Evolutionary conservation across 2,329 filamentous ascomycete genomes (phyloP), one percentile per base, ranked within the genome.

Genomic region (Tolypocladium ophioglossoides): DNA sequence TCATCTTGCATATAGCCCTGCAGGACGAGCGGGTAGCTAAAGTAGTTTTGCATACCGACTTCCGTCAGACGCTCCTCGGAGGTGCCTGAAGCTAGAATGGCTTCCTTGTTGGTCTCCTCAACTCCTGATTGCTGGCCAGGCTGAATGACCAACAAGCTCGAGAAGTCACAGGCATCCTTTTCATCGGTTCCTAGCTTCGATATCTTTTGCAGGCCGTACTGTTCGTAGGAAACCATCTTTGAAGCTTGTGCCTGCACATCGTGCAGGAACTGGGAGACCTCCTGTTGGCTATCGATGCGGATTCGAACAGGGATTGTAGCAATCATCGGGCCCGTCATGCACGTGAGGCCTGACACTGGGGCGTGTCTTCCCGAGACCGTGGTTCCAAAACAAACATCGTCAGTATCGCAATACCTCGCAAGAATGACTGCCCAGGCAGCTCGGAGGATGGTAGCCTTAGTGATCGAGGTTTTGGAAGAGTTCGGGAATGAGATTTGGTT

Each of bases 21-120:
- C 11, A 5, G 24, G 10, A 41, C 40, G 5, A 41, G 20, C 14
- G 40, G 20, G 5, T 24, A 41, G 20, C 40, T 41, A 12, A 24
- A 41, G 40, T 56, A 58, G 47, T 56, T 52, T 18, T 52, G 53
- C 53, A 56, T n/a, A n/a, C n/a, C n/a, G n/a, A n/a, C n/a, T n/a
- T n/a, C n/a, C n/a, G n/a, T n/a, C n/a, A n/a, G n/a, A n/a, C n/a
- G n/a, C n/a, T n/a, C n/a, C n/a, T n/a, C n/a, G n/a, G n/a, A n/a
- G n/a, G n/a, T n/a, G n/a, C n/a, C n/a, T n/a, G n/a, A n/a, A n/a
- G n/a, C n/a, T n/a, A n/a, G n/a, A n/a, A n/a, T n/a, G n/a, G n/a
- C n/a, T n/a, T n/a, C n/a, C n/a, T n/a, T n/a, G n/a, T n/a, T n/a
- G n/a, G n/a, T n/a, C n/a, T n/a, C n/a, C n/a, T n/a, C n/a, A n/a